Percentiles rank a stretch among this genome's conserved stretches.
Conservation (phyloP, 1,284 basidiomycete genomes). For the Porodaedalea pini region DNA sequence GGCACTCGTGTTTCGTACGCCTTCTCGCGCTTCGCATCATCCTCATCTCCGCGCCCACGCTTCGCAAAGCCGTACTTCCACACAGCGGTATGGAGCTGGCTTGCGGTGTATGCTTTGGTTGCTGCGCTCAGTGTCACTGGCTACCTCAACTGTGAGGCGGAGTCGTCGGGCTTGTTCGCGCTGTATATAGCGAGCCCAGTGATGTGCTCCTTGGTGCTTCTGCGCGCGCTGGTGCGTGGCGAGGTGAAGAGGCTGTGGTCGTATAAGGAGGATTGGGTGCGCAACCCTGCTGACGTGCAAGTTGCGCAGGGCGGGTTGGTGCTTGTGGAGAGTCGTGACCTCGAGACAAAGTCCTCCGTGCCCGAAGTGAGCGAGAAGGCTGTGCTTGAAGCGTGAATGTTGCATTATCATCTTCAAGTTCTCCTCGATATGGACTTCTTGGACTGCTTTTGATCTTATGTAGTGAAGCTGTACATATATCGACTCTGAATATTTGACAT, state of each 20-base stretch:
- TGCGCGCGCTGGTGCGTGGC: not conserved
- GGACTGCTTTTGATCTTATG: too few species aligned
- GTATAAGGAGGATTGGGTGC: slow-evolving; percentile 6
- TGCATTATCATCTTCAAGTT: too few species aligned
- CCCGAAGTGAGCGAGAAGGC: too few species aligned
- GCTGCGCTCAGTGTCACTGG: not conserved
- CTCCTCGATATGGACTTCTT: too few species aligned
- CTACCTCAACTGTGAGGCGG: not conserved
- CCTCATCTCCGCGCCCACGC: not conserved
- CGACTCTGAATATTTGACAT: too few species aligned
- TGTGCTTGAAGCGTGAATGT: slow-evolving; percentile 22
- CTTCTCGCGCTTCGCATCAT: not conserved
- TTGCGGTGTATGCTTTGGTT: not conserved
- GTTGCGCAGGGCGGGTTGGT: too few species aligned
- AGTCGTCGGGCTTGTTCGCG: not conserved
- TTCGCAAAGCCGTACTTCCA: slow-evolving; percentile 12
- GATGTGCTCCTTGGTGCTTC: not conserved
- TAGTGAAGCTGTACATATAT: too few species aligned
- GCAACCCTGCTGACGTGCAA: not conserved
- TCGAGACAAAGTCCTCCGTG: too few species aligned
- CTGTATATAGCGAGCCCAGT: not conserved
- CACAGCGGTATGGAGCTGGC: not conserved
- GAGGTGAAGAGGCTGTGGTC: slow-evolving; percentile 6
- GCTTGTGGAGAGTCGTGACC: not conserved
- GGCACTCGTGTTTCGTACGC: not conserved